A percentile compares a stretch with the other conserved stretches of the same genome.
Evolutionary conservation across 2,329 filamentous ascomycete species (phyloP).

Genomic region (Cryphonectria carpinicola): DNA sequence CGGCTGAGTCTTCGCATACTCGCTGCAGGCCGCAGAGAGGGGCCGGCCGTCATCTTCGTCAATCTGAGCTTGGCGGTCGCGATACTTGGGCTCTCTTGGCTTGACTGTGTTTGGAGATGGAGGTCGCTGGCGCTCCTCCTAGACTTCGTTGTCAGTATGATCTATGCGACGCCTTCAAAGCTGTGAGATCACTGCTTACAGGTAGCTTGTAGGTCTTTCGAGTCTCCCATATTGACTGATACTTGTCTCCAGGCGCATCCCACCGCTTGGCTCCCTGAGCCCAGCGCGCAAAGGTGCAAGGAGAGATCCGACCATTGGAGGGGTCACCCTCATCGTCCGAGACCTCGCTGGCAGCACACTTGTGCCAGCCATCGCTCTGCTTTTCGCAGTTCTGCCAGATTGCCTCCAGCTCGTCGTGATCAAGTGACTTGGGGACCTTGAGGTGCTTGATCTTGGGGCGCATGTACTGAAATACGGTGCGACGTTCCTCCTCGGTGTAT

Average conservation of each 20-base stretch:
- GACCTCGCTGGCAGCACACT: conserved; percentile 36
- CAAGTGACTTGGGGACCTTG: conserved; percentile 14
- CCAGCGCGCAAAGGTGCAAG: conserved; percentile 46
- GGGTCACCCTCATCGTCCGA: conserved; percentile 48
- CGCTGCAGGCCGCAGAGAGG: conserved; percentile 22
- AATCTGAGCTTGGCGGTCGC: conserved; percentile 31
- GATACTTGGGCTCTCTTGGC: conserved; percentile 17
- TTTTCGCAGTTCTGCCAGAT: conserved; percentile 4
- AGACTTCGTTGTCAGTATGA: conserved; percentile 1
- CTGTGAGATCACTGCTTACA: conserved; percentile 11
- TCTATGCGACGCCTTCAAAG: neutral
- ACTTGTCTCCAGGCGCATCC: conserved; percentile 31
- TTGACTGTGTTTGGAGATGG: conserved; percentile 22
- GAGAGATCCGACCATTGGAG: conserved; percentile 43
- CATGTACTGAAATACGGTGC: conserved; percentile 16
- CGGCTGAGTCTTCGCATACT: conserved; percentile 22
- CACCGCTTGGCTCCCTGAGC: conserved; percentile 41
- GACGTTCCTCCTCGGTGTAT: conserved; percentile 22
- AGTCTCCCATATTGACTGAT: conserved; percentile 15
- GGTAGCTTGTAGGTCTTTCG: conserved; percentile 13
- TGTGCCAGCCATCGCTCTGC: conserved; percentile 14
- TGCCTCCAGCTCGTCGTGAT: conserved; percentile 17
- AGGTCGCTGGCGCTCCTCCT: conserved; percentile 25
- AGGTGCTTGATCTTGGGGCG: conserved; percentile 31
- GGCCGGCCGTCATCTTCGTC: conserved; percentile 34